A percentile compares a stretch with the other conserved stretches of the same genome.
Evolutionary conservation across 257 asterid genomes (phyloP).

Genomic region (Gentiana macrophylla): DNA sequence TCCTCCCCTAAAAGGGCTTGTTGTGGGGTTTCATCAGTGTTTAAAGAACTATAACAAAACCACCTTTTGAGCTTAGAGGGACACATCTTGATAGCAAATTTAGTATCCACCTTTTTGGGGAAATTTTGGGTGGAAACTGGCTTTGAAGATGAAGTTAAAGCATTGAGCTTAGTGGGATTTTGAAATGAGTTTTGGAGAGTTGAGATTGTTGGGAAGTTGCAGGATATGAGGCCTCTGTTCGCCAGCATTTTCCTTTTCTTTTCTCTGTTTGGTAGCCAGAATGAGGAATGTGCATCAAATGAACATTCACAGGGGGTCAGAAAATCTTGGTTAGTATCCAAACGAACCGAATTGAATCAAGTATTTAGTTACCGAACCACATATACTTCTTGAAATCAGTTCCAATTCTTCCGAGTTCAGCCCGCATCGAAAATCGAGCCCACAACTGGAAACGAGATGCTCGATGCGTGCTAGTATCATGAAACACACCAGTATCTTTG

Average conservation of each 20-base stretch:
- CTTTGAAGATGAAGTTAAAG: slow-evolving; percentile 5
- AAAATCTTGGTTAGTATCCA: too few species aligned
- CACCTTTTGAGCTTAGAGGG: slow-evolving; percentile 10
- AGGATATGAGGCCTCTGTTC: slow-evolving; percentile 33
- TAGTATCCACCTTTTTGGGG: slow-evolving; percentile 2
- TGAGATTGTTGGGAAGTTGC: slow-evolving; percentile 29
- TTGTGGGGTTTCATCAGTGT: slow-evolving; percentile 33
- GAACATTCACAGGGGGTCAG: too few species aligned
- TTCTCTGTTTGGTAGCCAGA: neutral
- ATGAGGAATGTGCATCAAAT: too few species aligned
- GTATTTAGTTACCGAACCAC: too few species aligned
- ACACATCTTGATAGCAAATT: slow-evolving; percentile 10
- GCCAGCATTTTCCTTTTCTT: slow-evolving; percentile 33
- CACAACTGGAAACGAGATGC: too few species aligned
- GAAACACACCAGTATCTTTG: too few species aligned
- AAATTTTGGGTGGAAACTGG: neutral
- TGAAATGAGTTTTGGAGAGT: slow-evolving; percentile 13
- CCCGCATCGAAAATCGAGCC: too few species aligned
- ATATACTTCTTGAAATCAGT: too few species aligned
- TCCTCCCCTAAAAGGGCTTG: slow-evolving; percentile 28
- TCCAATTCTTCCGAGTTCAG: too few species aligned
- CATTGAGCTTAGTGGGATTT: slow-evolving; percentile 2
- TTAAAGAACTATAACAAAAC: slow-evolving; percentile 28
- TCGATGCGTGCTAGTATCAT: too few species aligned
- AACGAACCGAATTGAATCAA: too few species aligned